Conservation (phyloP, 2,329 filamentous ascomycete genomes). For the Verticillium tricorpus region DNA sequence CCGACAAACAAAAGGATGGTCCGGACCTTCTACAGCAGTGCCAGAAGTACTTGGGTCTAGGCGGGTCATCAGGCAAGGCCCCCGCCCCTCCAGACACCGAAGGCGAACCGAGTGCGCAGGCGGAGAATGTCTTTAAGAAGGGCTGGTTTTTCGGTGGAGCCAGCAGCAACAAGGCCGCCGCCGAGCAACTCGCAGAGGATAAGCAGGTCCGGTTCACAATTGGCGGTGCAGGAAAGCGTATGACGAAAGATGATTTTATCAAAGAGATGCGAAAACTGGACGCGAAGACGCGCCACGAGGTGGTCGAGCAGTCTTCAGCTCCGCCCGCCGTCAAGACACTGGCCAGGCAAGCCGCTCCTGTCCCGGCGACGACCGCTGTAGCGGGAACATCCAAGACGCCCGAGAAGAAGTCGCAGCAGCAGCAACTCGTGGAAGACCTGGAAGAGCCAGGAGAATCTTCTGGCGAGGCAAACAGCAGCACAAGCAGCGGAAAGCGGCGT, state of each 20-base stretch:
- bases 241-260: conserved; percentile 80
- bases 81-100: conserved; percentile 3
- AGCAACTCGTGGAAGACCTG: neutral
- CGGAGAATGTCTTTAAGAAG: conserved; percentile 30
- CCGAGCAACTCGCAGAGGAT: conserved; percentile 59
- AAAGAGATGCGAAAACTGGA: conserved; percentile 69
- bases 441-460: conserved; percentile 4
- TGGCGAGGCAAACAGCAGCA: conserved; percentile 2
- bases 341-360: conserved; percentile 35
- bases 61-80: conserved; percentile 33
- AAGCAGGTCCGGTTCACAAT: conserved; percentile 73
- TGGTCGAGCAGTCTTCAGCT: conserved; percentile 47
- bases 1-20: conserved; percentile 31
- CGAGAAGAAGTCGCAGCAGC: conserved; percentile 1
- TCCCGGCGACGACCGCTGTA: neutral
- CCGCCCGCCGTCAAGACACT: conserved; percentile 43
- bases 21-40: conserved; percentile 33
- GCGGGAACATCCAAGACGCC: too few species aligned
- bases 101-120: conserved; percentile 9
- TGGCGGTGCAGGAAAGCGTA: conserved; percentile 63
- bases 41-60: conserved; percentile 52
- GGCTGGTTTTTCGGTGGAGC: conserved; percentile 49
- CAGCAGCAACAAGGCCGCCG: conserved; percentile 30
- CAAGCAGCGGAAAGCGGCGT: conserved; percentile 1
- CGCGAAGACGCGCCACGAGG: conserved; percentile 53